Evolutionary conservation across 495 filamentous ascomycete species (phyloP).

Genomic region (Endocarpon pusillum): DNA sequence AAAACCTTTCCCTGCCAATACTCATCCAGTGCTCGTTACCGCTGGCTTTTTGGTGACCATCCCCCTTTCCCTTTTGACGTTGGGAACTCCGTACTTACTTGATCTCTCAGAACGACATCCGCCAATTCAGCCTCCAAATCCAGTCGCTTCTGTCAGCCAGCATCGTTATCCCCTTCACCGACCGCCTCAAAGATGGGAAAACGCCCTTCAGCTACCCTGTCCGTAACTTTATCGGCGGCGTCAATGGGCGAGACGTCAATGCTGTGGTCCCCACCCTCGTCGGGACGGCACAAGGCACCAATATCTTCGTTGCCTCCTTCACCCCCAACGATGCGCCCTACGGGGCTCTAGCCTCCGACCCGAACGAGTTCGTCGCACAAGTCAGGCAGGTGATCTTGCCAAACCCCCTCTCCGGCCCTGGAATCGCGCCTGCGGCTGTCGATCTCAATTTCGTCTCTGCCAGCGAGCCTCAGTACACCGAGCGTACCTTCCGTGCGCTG

Average conservation of each 20-base stretch:
- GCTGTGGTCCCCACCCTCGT: slow-evolving; percentile 2
- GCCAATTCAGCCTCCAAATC: slow-evolving; percentile 6
- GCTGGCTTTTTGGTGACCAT: too few species aligned
- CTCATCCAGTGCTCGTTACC: too few species aligned
- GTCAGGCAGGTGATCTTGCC: slow-evolving; percentile 8
- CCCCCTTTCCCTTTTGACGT: too few species aligned
- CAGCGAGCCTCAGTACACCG: slow-evolving; percentile 2
- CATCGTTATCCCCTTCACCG: slow-evolving; percentile 4
- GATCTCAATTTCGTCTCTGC: slow-evolving; percentile 5
- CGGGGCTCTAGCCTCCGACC: slow-evolving; percentile 2
- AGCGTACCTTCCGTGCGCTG: slow-evolving; percentile 4
- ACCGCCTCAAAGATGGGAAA: slow-evolving; percentile 5
- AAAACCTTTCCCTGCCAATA: too few species aligned
- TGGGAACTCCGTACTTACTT: too few species aligned
- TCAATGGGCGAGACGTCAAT: neutral
- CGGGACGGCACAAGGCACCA: slow-evolving; percentile 4
- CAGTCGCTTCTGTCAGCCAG: slow-evolving; percentile 1
- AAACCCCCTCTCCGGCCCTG: slow-evolving; percentile 9
- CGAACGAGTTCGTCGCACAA: slow-evolving; percentile 4
- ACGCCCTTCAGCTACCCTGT: slow-evolving; percentile 3
- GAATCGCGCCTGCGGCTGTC: slow-evolving; percentile 4
- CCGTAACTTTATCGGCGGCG: slow-evolving; percentile 2
- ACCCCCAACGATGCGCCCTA: slow-evolving; percentile 6
- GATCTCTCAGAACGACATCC: slow-evolving; percentile 9
- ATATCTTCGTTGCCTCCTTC: slow-evolving; percentile 6